Percentiles rank a stretch among this genome's conserved stretches.
Conservation (phyloP, 2,329 filamentous ascomycete genomes). For the Clarireedia monteithiana region DNA sequence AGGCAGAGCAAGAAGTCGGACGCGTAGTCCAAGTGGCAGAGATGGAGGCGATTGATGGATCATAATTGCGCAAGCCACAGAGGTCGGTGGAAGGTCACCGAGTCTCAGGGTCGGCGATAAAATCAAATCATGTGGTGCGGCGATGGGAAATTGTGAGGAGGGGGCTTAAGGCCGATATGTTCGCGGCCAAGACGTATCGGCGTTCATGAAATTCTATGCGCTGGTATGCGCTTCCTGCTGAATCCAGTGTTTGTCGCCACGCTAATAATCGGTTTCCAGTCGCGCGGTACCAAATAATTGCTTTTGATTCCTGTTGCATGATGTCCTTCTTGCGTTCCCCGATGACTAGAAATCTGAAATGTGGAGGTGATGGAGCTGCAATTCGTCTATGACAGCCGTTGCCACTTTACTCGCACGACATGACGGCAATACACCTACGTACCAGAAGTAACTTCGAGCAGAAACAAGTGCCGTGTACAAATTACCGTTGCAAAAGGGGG, state of each 20-base stretch:
- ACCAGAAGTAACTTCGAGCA: too few species aligned
- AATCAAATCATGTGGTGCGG: not conserved
- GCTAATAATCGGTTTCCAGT: not conserved
- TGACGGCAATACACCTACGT: too few species aligned
- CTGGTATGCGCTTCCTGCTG: not conserved
- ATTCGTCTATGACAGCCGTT: too few species aligned
- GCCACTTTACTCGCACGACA: too few species aligned
- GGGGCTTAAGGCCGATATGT: slow-evolving; percentile 6
- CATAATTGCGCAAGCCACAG: not conserved
- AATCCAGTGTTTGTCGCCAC: not conserved
- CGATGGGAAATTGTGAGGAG: not conserved
- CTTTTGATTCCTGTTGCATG: not conserved
- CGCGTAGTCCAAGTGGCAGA: slow-evolving; percentile 26
- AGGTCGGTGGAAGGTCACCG: not conserved
- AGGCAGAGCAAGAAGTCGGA: slow-evolving; percentile 28
- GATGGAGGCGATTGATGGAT: slow-evolving; percentile 23
- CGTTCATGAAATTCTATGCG: slow-evolving; percentile 5
- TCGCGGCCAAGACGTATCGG: slow-evolving; percentile 4
- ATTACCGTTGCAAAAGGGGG: too few species aligned
- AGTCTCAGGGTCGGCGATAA: not conserved
- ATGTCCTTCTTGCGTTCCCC: not conserved
- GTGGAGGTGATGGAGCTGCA: too few species aligned
- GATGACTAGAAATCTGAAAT: not conserved
- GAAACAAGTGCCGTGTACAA: too few species aligned
- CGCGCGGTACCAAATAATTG: not conserved